Percentiles rank a stretch among this genome's conserved stretches.
Conservation (phyloP, 164 flowering plant genomes). For the Liquidambar formosana region DNA sequence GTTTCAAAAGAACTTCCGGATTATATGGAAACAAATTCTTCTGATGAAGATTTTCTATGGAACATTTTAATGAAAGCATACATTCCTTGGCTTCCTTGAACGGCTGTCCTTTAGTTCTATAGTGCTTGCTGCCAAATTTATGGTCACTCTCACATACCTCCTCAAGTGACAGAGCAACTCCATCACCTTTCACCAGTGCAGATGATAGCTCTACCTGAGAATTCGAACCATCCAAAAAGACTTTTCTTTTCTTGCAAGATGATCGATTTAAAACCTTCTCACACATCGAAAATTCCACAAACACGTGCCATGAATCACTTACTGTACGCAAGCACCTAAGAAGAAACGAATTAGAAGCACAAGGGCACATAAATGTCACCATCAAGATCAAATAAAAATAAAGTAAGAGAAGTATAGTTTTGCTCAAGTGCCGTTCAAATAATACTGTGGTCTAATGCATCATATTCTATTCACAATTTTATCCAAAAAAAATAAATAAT, state of each 20-base stretch:
- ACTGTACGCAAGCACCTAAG: constrained; percentile 69
- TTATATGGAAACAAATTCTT: constrained; percentile 85
- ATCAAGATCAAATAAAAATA: neutral
- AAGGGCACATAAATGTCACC: neutral
- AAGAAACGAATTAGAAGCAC: neutral
- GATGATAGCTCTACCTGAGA: constrained; percentile 16
- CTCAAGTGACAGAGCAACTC: constrained; percentile 11
- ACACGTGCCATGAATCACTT: constrained; percentile 52
- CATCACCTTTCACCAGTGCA: constrained; percentile 8
- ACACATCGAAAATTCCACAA: constrained; percentile 43
- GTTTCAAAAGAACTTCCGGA: constrained; percentile 72
- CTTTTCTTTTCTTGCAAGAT: constrained; percentile 52
- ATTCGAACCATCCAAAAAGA: constrained; percentile 17
- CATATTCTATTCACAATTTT: too few species aligned
- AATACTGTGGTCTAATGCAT: too few species aligned
- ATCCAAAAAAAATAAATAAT: too few species aligned
- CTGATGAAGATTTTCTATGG: constrained; percentile 61
- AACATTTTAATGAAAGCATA: constrained; percentile 57
- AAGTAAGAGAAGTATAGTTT: too few species aligned
- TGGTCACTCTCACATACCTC: constrained; percentile 9
- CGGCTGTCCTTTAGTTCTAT: constrained; percentile 13
- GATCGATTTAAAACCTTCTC: constrained; percentile 17
- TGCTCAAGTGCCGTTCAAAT: too few species aligned
- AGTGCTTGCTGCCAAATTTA: constrained; percentile 8
- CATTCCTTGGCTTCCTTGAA: constrained; percentile 60